A percentile compares a stretch with the other conserved stretches of the same genome.
Evolutionary conservation across 352 stramenopile genomes (phyloP).

Genomic region (Phytophthora boehmeriae): DNA sequence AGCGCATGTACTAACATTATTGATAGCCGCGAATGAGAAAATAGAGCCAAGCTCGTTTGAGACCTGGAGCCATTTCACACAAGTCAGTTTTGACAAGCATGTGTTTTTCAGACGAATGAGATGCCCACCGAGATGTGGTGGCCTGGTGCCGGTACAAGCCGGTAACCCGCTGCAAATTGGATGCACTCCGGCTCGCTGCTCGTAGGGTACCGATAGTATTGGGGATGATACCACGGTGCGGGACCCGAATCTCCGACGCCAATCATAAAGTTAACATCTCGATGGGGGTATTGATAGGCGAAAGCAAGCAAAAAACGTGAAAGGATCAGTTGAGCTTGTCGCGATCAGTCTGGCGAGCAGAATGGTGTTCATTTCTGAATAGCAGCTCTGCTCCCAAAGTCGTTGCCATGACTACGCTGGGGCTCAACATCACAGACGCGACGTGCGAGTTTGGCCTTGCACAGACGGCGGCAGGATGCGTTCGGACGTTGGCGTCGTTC

Average conservation of each 20-base stretch:
- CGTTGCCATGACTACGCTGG: slow-evolving; percentile 20
- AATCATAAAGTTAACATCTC: slow-evolving; percentile 9
- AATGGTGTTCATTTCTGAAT: slow-evolving; percentile 17
- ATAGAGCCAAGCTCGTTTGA: not conserved
- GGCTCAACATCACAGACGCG: slow-evolving; percentile 42
- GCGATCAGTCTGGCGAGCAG: not conserved
- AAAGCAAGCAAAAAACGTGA: slow-evolving; percentile 6
- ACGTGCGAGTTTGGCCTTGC: slow-evolving; percentile 67
- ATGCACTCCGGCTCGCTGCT: too few species aligned
- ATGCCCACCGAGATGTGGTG: too few species aligned
- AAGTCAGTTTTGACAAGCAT: slow-evolving; percentile 12
- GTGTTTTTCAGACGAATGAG: slow-evolving; percentile 4
- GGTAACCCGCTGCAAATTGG: too few species aligned
- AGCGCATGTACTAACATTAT: not conserved
- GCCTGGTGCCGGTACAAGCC: too few species aligned
- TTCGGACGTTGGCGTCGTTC: slow-evolving; percentile 49
- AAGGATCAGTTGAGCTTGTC: slow-evolving; percentile 20
- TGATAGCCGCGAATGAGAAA: not conserved
- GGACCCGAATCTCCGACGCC: too few species aligned
- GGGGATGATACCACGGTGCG: too few species aligned
- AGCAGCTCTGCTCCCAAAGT: not conserved
- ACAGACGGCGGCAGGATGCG: slow-evolving; percentile 39
- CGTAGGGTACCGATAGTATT: too few species aligned
- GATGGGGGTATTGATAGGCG: not conserved
- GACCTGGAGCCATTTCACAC: not conserved